Base-by-base conservation (phyloP, 441 rosid species). In the Dalechampia spathulata region DNA sequence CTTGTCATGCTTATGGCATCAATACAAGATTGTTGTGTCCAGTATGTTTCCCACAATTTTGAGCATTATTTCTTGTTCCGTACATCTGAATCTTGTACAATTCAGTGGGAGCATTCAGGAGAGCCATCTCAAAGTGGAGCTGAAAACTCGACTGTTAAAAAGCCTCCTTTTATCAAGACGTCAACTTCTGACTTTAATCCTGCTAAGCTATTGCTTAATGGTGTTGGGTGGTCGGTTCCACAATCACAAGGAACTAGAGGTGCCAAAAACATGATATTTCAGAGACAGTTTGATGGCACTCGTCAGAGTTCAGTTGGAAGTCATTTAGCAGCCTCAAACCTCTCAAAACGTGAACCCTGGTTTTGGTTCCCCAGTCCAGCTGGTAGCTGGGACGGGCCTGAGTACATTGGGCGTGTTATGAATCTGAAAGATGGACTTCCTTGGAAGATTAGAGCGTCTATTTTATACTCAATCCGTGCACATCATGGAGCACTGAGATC, bases 321-420 rank as follows among this genome's bases (percentile, higher is more conserved):
- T 52, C 71, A 66, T 45, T 61, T 67, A 65, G 67, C 68, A 44
- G 69, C 67, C 26, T 64, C 86, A 67, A 78, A 74, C 64, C 68
- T 72, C 74, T 57, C 74, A 61, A 80, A 61, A 32, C 71, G 47
- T 58, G 96, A 91, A 67, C 93, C 94, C 28, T 91, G 95, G 96
- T 86, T 83, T 64, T 91, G 96, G 96, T 86, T 83, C 73, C 96
- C 96, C 58, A 86, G 83, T 78, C 89, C 96, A 64, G 89, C 85
- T 62, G 70, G 75, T 62, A 69, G 78, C 72, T 91, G 93, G 98
- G 95, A 87, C 71, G 93, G 87, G 47, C 86, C 82, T 55, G 96
- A 87, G 52, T 78, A 73, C 60, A 75, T 79, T 64, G 95, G 83
- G 51, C 96, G 89, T 54, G 71, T 82, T 62, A 95, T 83, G 32